Conservation (phyloP, 768 basidiomycete genomes). For the Serendipita sp. region DNA sequence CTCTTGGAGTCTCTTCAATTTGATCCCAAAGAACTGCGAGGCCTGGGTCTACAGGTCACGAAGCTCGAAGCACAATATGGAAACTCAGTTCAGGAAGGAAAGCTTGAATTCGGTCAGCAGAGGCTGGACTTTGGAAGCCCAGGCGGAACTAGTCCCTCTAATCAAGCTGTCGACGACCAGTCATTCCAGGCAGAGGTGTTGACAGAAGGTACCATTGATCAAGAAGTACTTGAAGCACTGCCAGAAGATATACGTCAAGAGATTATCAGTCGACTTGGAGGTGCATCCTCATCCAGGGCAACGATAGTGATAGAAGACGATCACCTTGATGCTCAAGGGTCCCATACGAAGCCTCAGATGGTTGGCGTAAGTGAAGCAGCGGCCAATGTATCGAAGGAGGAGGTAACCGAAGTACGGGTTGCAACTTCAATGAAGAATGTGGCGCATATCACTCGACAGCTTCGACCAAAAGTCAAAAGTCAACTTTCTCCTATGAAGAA, state of each 20-base stretch:
- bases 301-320: not conserved
- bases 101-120: not conserved
- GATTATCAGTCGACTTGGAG: slow-evolving; percentile 40
- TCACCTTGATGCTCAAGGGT: not conserved
- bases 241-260: slow-evolving; percentile 55
- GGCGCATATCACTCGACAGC: slow-evolving; percentile 44
- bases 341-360: not conserved
- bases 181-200: not conserved
- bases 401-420: slow-evolving; percentile 3
- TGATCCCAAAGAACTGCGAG: slow-evolving; percentile 74
- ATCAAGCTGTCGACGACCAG: not conserved
- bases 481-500: slow-evolving; percentile 23
- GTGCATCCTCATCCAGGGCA: not conserved
- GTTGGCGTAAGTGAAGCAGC: not conserved
- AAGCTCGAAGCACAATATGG: slow-evolving; percentile 50
- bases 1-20: slow-evolving; percentile 58
- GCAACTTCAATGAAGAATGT: slow-evolving; percentile 25
- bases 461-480: slow-evolving; percentile 38
- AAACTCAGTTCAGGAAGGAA: slow-evolving; percentile 17
- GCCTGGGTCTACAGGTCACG: slow-evolving; percentile 79
- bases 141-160: not conserved
- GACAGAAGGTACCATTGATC: slow-evolving; percentile 34
- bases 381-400: not conserved
- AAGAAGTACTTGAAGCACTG: slow-evolving; percentile 48
- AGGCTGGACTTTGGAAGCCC: not conserved